Evolutionary conservation across 805 yeast species (phyloP).

Genomic region (Sungouiella thailandica): DNA sequence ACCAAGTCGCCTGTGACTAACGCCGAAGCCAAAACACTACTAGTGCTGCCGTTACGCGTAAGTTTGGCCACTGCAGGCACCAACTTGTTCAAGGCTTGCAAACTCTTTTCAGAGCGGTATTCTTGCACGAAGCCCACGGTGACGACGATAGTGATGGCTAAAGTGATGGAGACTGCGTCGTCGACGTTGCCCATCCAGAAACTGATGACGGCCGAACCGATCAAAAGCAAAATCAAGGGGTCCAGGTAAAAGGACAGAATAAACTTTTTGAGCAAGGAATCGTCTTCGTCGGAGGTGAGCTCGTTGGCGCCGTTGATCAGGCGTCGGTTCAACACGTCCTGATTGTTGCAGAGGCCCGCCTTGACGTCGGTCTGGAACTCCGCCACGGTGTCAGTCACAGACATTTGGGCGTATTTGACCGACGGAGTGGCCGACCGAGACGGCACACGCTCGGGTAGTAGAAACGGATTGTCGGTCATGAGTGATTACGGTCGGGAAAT

Average conservation of each 20-base stretch:
- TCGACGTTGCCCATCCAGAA: conserved; percentile 94
- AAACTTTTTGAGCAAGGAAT: conserved; percentile 66
- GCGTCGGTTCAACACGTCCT: conserved; percentile 69
- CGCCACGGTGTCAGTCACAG: conserved; percentile 60
- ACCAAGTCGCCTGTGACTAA: conserved; percentile 97
- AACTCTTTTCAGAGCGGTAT: conserved; percentile 88
- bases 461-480: conserved; percentile 42
- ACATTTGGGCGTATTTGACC: conserved; percentile 52
- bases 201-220: conserved; percentile 84
- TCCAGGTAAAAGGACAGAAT: conserved; percentile 80
- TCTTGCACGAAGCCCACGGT: conserved; percentile 98
- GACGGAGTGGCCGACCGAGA: conserved; percentile 46
- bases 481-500: no score
- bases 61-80: conserved; percentile 97
- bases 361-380: conserved; percentile 58
- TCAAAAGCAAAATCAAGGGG: conserved; percentile 81
- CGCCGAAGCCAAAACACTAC: conserved; percentile 77
- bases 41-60: conserved; percentile 73
- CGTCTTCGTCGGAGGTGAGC: conserved; percentile 70
- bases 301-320: conserved; percentile 79
- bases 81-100: conserved; percentile 85
- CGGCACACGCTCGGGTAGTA: conserved; percentile 16
- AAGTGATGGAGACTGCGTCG: conserved; percentile 89
- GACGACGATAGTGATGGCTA: conserved; percentile 90
- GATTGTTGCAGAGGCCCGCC: conserved; percentile 61